A percentile compares a stretch with the other conserved stretches of the same genome.
Conservation (phyloP, 2,329 filamentous ascomycete species). For the Pseudonectria foliicola region DNA sequence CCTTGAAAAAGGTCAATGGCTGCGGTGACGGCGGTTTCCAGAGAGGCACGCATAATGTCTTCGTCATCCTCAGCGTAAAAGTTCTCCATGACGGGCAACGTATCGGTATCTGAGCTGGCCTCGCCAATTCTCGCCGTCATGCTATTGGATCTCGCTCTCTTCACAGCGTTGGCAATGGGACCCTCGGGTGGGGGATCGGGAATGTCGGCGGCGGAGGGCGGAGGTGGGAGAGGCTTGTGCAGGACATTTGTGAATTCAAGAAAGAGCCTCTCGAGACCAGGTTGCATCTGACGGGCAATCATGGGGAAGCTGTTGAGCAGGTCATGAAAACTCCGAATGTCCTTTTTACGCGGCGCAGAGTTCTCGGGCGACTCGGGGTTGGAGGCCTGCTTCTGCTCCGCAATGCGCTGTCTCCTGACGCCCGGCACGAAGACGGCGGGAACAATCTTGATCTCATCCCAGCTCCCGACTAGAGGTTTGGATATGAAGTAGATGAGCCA, state of each 20-base stretch:
- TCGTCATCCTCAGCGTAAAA: conserved; percentile 85
- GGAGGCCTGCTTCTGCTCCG: conserved; percentile 29
- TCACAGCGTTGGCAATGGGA: conserved; percentile 48
- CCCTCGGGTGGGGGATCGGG: conserved; percentile 52
- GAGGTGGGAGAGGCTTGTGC: conserved; percentile 74
- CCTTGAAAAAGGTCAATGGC: conserved; percentile 94
- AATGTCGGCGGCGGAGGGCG: conserved; percentile 55
- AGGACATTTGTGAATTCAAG: conserved; percentile 82
- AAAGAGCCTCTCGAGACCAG: conserved; percentile 81
- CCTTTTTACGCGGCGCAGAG: conserved; percentile 61
- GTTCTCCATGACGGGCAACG: conserved; percentile 49
- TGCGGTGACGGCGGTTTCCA: conserved; percentile 86
- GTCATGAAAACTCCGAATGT: conserved; percentile 85
- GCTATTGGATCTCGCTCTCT: conserved; percentile 48
- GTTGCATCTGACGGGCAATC: conserved; percentile 94
- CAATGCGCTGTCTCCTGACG: conserved; percentile 31
- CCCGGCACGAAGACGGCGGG: conserved; percentile 53
- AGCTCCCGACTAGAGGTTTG: conserved; percentile 73
- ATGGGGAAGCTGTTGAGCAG: conserved; percentile 86
- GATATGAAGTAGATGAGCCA: conserved; percentile 98
- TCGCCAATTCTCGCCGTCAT: conserved; percentile 28
- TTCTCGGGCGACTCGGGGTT: conserved; percentile 36
- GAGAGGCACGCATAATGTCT: conserved; percentile 75
- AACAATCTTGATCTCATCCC: conserved; percentile 66
- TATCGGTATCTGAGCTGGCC: conserved; percentile 24